Evolutionary conservation across 163 green algal species (phyloP), one percentile per base, ranked within the genome.

Genomic region (Volvox carteri): DNA sequence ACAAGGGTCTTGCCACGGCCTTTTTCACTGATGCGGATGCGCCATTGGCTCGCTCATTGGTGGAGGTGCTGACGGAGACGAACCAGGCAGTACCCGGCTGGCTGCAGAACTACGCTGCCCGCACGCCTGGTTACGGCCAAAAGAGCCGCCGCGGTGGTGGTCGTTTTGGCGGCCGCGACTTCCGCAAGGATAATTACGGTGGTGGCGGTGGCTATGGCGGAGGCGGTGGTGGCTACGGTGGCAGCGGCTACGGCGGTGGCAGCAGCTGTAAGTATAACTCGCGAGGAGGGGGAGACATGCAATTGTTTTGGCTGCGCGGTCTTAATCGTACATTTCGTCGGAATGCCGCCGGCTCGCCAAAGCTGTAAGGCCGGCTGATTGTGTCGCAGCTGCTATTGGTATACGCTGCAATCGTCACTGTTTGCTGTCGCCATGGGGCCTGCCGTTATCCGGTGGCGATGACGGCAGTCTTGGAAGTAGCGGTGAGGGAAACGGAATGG

Each of bases 41-140:
- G 37, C 88, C 80, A 30, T 86, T 98, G 37, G 95, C 94, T 11
- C 88, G 92, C 28, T 65, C 86, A 0, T 90, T 96, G 62, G 44
- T 95, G 46, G 92, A 96, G 86, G 87, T 96, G 41, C 95, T 98
- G 87, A 77, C 89, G n/a, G 97, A 99, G 94, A 97, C 97, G 70
- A 98, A 98, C 90, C 97, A 99, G 95, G 94, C 98, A 85, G 96
- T 99, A 78, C 98, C 97, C 33, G 92, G 91, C 72, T 99, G 97
- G 96, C 93, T 99, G 86, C 91, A 93, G 68, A 96, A 94, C 91
- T 97, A 97, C 50, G 95, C 97, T 5, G 48, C 85, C 14, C 89
- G 93, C 84, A 84, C 90, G 28, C 75, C 91, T 1, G 91, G 75
- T 2, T 94, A 93, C 79, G 94, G 94, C 85, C 74, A 72, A 73